Evolutionary conservation across 2,329 filamentous ascomycete species (phyloP).

Genomic region (Keithomyces neogunnii): DNA sequence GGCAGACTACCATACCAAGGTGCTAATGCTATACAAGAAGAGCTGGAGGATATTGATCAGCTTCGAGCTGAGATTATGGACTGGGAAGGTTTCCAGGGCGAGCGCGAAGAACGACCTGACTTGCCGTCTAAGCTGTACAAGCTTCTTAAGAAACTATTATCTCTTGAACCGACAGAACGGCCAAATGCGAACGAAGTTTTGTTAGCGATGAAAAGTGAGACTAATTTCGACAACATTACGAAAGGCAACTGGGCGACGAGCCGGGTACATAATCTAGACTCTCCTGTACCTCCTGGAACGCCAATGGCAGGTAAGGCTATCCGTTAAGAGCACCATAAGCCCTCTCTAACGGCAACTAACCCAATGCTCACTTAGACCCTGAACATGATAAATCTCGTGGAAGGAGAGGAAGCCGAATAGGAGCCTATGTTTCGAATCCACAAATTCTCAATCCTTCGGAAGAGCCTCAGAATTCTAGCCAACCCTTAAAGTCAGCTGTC

Average conservation of each 20-base stretch:
- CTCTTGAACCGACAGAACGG: conserved; percentile 65
- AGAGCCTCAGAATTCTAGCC: conserved; percentile 11
- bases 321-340: background rate
- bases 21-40: conserved; percentile 79
- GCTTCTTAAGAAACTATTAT: conserved; percentile 72
- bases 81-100: conserved; percentile 82
- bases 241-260: conserved; percentile 25
- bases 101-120: conserved; percentile 66
- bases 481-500: conserved; percentile 8
- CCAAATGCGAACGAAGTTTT: conserved; percentile 84
- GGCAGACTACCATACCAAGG: conserved; percentile 76
- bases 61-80: conserved; percentile 76
- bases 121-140: conserved; percentile 80
- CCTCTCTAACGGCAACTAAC: background rate
- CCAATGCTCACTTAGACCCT: conserved; percentile 14
- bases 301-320: conserved; percentile 34
- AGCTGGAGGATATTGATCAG: conserved; percentile 81
- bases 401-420: conserved; percentile 1
- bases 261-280: conserved; percentile 48
- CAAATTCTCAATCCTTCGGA: conserved; percentile 16
- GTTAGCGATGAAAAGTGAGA: conserved; percentile 64
- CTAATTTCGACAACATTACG: conserved; percentile 33
- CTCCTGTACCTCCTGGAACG: conserved; percentile 39
- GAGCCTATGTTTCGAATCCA: background rate
- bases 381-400: conserved; percentile 19